Percentiles rank a stretch among this genome's conserved stretches.
phyloP scores from a whole-genome alignment of 176 grass and related monocot genomes.

The Triticum monococcum region DNA sequence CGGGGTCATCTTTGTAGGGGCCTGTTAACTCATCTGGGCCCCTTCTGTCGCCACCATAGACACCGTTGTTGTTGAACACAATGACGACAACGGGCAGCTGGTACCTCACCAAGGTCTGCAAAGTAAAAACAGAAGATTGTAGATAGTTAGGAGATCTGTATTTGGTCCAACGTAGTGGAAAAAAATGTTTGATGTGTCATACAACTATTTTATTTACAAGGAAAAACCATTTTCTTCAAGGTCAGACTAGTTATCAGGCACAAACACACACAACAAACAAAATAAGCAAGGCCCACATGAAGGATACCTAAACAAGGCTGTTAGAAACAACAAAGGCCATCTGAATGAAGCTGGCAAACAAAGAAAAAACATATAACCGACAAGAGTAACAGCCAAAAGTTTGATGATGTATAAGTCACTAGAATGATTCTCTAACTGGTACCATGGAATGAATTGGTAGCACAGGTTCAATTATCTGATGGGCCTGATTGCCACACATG shows the following conservation, averaged over 20 bases:
- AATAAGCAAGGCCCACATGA: background rate
- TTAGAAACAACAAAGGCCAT: background rate
- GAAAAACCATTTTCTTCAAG: background rate
- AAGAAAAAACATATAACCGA: background rate
- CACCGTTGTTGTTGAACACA: constrained; percentile 92
- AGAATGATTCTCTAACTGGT: background rate
- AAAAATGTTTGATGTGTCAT: background rate
- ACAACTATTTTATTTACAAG: background rate
- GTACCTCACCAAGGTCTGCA: constrained; percentile 88
- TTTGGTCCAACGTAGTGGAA: background rate
- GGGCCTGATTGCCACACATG: background rate
- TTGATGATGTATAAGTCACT: background rate
- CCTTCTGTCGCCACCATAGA: constrained; percentile 93
- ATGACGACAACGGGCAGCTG: constrained; percentile 76
- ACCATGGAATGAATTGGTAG: background rate
- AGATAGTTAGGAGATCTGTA: background rate
- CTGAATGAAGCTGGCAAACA: background rate
- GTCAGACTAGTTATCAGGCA: background rate
- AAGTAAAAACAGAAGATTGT: background rate
- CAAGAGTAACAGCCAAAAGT: background rate
- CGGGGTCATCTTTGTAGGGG: constrained; percentile 85
- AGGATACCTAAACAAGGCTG: background rate
- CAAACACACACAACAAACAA: background rate
- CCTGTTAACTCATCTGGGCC: constrained; percentile 74
- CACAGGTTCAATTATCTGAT: background rate